Evolutionary conservation across 2,329 filamentous ascomycete genomes (phyloP).

Genomic region (Pseudonectria foliicola): DNA sequence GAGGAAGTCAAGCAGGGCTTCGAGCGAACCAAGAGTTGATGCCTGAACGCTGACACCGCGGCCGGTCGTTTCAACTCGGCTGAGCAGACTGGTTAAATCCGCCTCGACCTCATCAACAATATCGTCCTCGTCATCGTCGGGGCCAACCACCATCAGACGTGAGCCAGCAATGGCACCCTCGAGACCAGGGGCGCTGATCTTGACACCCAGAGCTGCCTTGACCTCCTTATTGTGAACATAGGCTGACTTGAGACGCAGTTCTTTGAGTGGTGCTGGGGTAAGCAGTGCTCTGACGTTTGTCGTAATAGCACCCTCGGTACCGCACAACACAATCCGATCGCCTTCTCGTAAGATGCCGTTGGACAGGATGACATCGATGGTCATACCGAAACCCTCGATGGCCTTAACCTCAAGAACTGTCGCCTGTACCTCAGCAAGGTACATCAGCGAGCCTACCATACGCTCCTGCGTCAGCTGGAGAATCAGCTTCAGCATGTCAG

Average conservation of each 20-base stretch:
- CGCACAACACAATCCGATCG: conserved; percentile 89
- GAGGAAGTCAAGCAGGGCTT: conserved; percentile 93
- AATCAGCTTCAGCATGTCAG: conserved; percentile 96
- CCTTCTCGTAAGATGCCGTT: conserved; percentile 94
- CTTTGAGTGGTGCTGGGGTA: conserved; percentile 86
- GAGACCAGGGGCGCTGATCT: conserved; percentile 93
- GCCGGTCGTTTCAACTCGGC: conserved; percentile 83
- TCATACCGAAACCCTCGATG: conserved; percentile 97
- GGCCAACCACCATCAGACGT: conserved; percentile 84
- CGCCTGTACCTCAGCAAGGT: conserved; percentile 93
- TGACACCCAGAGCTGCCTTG: conserved; percentile 96
- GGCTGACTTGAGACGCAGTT: conserved; percentile 87
- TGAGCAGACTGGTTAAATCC: conserved; percentile 85
- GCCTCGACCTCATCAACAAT: conserved; percentile 94
- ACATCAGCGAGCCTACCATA: conserved; percentile 97
- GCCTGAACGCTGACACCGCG: conserved; percentile 96
- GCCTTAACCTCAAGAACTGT: conserved; percentile 98
- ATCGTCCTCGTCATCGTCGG: conserved; percentile 94
- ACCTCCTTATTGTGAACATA: conserved; percentile 99
- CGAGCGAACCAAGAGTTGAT: conserved; percentile 92
- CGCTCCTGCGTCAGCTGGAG: conserved; percentile 89
- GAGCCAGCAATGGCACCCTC: conserved; percentile 96
- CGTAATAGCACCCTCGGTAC: conserved; percentile 90
- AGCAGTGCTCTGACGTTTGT: conserved; percentile 93
- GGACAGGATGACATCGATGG: conserved; percentile 92